Evolutionary conservation across 2,329 filamentous ascomycete genomes (phyloP).

Genomic region (Arthrobotrys iridis): DNA sequence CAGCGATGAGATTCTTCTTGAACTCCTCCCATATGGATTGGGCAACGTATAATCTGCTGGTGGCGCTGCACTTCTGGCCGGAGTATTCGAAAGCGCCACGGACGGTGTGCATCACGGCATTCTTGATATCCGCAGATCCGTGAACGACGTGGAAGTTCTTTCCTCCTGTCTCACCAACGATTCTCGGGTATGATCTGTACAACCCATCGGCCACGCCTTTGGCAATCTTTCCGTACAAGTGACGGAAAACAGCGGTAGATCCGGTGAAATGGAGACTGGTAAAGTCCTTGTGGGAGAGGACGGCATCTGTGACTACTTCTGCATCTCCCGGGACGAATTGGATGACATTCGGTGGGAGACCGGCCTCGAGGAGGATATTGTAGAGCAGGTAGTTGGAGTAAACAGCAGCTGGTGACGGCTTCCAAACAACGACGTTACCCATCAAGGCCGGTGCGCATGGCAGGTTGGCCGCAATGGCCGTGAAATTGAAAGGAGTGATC

Average conservation of each 20-base stretch:
- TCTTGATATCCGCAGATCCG: constrained; percentile 77
- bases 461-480: constrained; percentile 89
- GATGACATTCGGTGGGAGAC: constrained; percentile 86
- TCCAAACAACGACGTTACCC: constrained; percentile 96
- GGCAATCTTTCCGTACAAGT: constrained; percentile 86
- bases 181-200: constrained; percentile 85
- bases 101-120: constrained; percentile 82
- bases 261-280: constrained; percentile 95
- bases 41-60: constrained; percentile 80
- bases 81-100: constrained; percentile 91
- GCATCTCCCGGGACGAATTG: constrained; percentile 93
- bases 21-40: constrained; percentile 76
- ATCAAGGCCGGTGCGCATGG: constrained; percentile 83
- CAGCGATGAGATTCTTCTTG: constrained; percentile 72
- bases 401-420: constrained; percentile 88
- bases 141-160: constrained; percentile 94
- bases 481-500: constrained; percentile 96
- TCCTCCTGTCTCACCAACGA: constrained; percentile 89
- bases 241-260: constrained; percentile 88
- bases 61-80: constrained; percentile 90
- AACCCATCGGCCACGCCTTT: constrained; percentile 80
- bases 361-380: constrained; percentile 88
- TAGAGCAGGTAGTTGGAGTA: constrained; percentile 92
- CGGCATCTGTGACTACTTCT: constrained; percentile 80
- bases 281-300: constrained; percentile 80